These are phyloP conservation scores for Kitagawia praeruptora DNA, from an alignment of 129 eudicot genomes.

Conservation along the genomic window DNA sequence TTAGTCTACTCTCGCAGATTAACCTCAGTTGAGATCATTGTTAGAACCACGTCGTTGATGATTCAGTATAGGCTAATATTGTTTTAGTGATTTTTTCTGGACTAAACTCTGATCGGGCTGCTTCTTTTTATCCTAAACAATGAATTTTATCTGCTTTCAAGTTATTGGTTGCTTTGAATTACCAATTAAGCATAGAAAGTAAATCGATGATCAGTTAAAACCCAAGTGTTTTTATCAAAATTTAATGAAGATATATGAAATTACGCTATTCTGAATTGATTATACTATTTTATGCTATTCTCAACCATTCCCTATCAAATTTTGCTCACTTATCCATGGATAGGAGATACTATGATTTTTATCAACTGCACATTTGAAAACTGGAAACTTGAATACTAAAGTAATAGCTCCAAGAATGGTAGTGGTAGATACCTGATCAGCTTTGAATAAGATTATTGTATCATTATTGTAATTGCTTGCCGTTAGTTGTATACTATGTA, in stretches of 20 bases:
- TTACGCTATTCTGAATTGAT: not conserved
- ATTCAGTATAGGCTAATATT: too few relatives aligned
- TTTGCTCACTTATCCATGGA: conserved; percentile 93
- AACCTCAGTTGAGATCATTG: too few relatives aligned
- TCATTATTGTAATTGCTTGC: not conserved
- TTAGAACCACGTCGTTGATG: too few relatives aligned
- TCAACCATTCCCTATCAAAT: conserved; percentile 68
- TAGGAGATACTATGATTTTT: conserved; percentile 81
- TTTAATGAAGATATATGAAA: too few relatives aligned
- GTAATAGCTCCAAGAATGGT: conserved; percentile 17
- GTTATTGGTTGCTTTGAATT: not conserved
- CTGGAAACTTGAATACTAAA: conserved; percentile 73
- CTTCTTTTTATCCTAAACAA: not conserved
- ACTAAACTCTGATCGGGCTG: not conserved
- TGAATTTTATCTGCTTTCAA: not conserved
- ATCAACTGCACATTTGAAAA: conserved; percentile 81
- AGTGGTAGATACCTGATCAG: conserved; percentile 33
- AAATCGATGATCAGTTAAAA: too few relatives aligned
- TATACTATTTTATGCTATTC: too few relatives aligned
- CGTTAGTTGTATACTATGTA: conserved; percentile 1
- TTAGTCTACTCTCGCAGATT: too few relatives aligned
- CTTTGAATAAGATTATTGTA: conserved; percentile 28
- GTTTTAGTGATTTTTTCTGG: not conserved
- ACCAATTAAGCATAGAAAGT: not conserved
- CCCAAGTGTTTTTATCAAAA: too few relatives aligned